Percentiles rank a stretch among this genome's conserved stretches.
Evolutionary conservation across 768 basidiomycete species (phyloP).

Genomic region (Cystobasidiopsis lactophilus): DNA sequence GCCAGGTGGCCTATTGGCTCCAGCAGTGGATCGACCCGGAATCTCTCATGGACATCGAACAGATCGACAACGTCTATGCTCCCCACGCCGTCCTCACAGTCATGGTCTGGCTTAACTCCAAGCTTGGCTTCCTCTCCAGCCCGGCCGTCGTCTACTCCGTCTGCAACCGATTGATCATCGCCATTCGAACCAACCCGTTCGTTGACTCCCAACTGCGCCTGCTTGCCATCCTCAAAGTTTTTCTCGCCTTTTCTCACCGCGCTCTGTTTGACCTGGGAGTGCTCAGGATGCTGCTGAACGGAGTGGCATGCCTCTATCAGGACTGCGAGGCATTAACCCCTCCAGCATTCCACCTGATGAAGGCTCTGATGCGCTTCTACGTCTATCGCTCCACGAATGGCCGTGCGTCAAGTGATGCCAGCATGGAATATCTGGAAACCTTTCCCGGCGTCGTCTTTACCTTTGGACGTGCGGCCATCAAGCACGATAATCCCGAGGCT

Average conservation of each 20-base stretch:
- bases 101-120: constrained; percentile 38
- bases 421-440: too few relatives aligned
- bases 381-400: too few relatives aligned
- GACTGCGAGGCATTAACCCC: constrained; percentile 42
- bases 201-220: constrained; percentile 64
- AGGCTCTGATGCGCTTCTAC: constrained; percentile 40
- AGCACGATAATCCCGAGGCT: too few relatives aligned
- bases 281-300: constrained; percentile 45
- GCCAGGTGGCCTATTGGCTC: too few relatives aligned
- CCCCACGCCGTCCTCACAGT: constrained; percentile 32
- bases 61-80: background rate
- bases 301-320: constrained; percentile 40
- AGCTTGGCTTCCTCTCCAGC: constrained; percentile 28
- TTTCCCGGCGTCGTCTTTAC: background rate
- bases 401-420: too few relatives aligned
- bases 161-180: constrained; percentile 41
- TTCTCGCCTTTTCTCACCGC: constrained; percentile 40
- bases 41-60: too few relatives aligned
- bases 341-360: constrained; percentile 28
- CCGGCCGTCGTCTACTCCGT: constrained; percentile 54
- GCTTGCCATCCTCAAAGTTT: constrained; percentile 48
- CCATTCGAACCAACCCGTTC: constrained; percentile 42
- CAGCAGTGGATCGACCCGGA: too few relatives aligned
- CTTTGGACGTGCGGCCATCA: too few relatives aligned
- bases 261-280: constrained; percentile 39